Conservation (phyloP, 257 asterid genomes). For the Echites panduratus region DNA sequence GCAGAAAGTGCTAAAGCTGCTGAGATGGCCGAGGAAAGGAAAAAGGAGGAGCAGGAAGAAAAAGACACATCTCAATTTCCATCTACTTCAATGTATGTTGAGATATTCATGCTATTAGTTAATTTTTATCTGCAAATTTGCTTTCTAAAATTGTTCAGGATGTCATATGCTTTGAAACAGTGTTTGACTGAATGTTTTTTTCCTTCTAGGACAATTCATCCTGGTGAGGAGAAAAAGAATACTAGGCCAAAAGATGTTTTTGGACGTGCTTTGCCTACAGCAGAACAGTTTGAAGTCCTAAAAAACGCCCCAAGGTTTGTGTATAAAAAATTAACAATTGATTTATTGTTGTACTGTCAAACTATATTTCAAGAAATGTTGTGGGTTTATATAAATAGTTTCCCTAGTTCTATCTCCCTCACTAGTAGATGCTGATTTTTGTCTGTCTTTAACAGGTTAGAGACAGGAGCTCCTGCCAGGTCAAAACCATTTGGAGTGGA, state of each 20-base stretch:
- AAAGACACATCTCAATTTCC: slow-evolving; percentile 30
- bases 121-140: background rate
- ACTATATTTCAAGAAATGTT: background rate
- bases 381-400: background rate
- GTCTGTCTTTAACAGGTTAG: slow-evolving; percentile 55
- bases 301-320: slow-evolving; percentile 92
- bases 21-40: slow-evolving; percentile 64
- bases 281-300: slow-evolving; percentile 91
- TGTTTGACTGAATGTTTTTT: slow-evolving; percentile 11
- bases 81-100: slow-evolving; percentile 48
- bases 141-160: background rate
- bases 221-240: slow-evolving; percentile 65
- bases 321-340: slow-evolving; percentile 1
- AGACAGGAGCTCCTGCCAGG: slow-evolving; percentile 86
- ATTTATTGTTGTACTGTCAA: background rate
- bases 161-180: slow-evolving; percentile 9
- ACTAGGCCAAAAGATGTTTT: slow-evolving; percentile 74
- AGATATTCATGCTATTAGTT: slow-evolving; percentile 9
- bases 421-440: background rate
- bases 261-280: slow-evolving; percentile 92
- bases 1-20: slow-evolving; percentile 98
- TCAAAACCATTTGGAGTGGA: slow-evolving; percentile 92
- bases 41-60: slow-evolving; percentile 34
- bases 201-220: slow-evolving; percentile 43
- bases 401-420: background rate